phyloP scores from a whole-genome alignment of 2,329 filamentous ascomycete genomes.

The Talaromyces sp. region DNA sequence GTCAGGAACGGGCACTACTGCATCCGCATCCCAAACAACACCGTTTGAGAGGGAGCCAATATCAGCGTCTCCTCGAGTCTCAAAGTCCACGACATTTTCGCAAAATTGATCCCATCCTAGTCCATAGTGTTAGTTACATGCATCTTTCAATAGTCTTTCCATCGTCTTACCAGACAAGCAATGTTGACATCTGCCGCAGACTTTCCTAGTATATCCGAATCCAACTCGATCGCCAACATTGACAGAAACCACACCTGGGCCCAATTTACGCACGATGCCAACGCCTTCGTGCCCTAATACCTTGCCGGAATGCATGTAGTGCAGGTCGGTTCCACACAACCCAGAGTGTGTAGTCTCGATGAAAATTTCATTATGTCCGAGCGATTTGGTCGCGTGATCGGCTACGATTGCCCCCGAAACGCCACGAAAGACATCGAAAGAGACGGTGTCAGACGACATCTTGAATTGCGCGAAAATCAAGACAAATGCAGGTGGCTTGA shows the following conservation, averaged over 20 bases:
- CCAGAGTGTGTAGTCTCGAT: constrained; percentile 21
- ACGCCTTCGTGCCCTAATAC: constrained; percentile 54
- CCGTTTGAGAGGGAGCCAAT: constrained; percentile 32
- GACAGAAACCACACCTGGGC: constrained; percentile 44
- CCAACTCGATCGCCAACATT: constrained; percentile 44
- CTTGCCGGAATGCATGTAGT: constrained; percentile 24
- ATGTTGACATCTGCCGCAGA: constrained; percentile 35
- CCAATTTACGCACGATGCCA: constrained; percentile 49
- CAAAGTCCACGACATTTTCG: constrained; percentile 25
- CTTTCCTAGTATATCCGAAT: constrained; percentile 34
- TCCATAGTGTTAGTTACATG: neutral
- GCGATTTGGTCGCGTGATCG: constrained; percentile 18
- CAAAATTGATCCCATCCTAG: constrained; percentile 20
- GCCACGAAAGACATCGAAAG: constrained; percentile 27
- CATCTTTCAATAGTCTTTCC: neutral
- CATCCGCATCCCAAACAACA: constrained; percentile 34
- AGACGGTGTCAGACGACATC: neutral
- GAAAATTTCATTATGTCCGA: constrained; percentile 2
- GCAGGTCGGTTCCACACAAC: constrained; percentile 29
- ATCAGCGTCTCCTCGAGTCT: constrained; percentile 30
- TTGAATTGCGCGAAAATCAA: neutral
- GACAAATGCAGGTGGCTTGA: neutral
- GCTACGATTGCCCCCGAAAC: constrained; percentile 25
- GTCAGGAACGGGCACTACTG: constrained; percentile 38
- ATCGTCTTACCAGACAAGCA: constrained; percentile 29